Conservation (phyloP, 2,329 filamentous ascomycete species). For the Diatrype stigma region DNA sequence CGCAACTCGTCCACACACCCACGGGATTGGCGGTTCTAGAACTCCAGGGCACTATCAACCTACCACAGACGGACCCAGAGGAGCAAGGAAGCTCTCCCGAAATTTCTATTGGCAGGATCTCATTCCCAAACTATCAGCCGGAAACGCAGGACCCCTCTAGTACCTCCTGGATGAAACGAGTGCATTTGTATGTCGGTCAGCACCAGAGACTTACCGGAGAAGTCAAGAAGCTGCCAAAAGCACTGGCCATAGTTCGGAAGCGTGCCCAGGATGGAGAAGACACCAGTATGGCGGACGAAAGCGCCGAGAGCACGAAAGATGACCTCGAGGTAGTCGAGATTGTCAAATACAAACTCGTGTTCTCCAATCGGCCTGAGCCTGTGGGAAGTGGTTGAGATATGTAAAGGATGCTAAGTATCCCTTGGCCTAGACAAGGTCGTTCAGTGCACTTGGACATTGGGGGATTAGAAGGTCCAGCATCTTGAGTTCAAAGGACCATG, state of each 20-base stretch:
- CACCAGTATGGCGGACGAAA: conserved; percentile 42
- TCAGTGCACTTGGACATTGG: no score
- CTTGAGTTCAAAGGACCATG: no score
- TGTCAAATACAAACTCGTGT: conserved; percentile 81
- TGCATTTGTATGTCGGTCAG: conserved; percentile 82
- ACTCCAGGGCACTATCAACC: conserved; percentile 85
- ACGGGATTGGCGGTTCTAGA: conserved; percentile 86
- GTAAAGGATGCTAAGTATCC: neutral
- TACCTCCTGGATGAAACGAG: conserved; percentile 82
- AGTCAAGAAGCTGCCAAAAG: conserved; percentile 77
- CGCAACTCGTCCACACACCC: conserved; percentile 80
- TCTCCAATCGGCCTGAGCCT: conserved; percentile 80
- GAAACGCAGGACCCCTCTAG: conserved; percentile 43
- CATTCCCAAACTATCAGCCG: conserved; percentile 71
- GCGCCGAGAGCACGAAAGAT: conserved; percentile 29
- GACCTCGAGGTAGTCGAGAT: conserved; percentile 83
- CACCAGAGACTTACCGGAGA: conserved; percentile 88
- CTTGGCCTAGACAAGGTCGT: no score
- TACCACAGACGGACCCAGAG: conserved; percentile 46
- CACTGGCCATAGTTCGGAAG: conserved; percentile 73
- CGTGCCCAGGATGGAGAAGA: conserved; percentile 32
- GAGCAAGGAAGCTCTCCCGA: conserved; percentile 27
- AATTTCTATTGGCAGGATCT: conserved; percentile 65
- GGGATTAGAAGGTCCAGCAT: no score
- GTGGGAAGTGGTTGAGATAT: conserved; percentile 49